Evolutionary conservation across 306 rosid genomes (phyloP), one percentile per base, ranked within the genome.

Genomic region (Spatholobus suberectus): DNA sequence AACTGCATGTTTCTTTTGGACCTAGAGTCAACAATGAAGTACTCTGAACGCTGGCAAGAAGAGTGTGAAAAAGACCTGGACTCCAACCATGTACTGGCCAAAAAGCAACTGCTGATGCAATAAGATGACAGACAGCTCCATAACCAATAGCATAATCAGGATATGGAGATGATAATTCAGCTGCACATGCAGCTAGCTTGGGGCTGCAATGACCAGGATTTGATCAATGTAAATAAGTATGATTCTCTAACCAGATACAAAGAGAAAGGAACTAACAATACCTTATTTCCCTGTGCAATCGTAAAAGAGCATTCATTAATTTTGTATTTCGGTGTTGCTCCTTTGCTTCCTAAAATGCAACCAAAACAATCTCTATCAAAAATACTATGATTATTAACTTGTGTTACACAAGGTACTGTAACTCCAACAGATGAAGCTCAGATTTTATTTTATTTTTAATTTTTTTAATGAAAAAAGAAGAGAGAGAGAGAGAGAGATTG

Each of bases 41-140:
- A 65, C 97, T 86, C 78, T 89, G 94, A 79, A 86, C 90, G 18
- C 91, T 96, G 77, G 91, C 86, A 85, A 96, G 92, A 67, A 96
- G 92, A 46, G 97, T 90, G 85, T 91, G 88, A 88, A 94, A 94
- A 84, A 96, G 97, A 57, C 95, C 94, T 49, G 98, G 99, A 91
- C 90, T 90, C 99, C 99, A 96, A 32, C 99, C 98, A 88, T 89
- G 79, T 34, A 92, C 89, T 24, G 99, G 97, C 99, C 99, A 96
- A 87, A 91, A 94, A 77, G 99, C 94, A 86, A 96, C 96, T 37
- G 97, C 87, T 2, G 99, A 92, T 68, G 85, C 94, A 84, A 90
- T 71, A 58, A 96, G 93, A 87, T 94, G 99, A 85, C 99, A 92
- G 79, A 91, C 91, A 80, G 98, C 94, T 87, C 99, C 99, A 88